Conservation (phyloP, 2,329 filamentous ascomycete species). For the Hymenoscyphus infarciens region DNA sequence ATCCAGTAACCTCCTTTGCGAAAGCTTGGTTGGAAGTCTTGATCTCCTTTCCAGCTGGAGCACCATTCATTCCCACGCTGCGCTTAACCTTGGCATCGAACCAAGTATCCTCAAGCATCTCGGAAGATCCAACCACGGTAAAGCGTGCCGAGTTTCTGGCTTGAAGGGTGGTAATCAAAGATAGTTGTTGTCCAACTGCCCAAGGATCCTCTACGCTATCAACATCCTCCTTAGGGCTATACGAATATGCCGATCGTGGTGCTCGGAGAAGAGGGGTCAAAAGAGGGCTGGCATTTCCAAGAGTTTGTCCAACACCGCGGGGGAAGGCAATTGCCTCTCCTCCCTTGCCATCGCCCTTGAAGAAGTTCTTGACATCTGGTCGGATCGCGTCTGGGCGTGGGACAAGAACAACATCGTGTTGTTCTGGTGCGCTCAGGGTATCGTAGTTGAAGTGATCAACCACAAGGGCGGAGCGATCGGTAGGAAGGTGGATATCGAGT, state of each 20-base stretch:
- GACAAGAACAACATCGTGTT: conserved; percentile 84
- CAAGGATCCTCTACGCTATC: conserved; percentile 76
- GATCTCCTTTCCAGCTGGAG: conserved; percentile 48
- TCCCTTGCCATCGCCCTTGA: conserved; percentile 54
- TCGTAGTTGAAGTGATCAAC: conserved; percentile 98
- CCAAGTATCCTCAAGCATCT: conserved; percentile 86
- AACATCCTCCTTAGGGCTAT: conserved; percentile 84
- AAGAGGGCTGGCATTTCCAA: conserved; percentile 72
- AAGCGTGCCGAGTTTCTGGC: conserved; percentile 91
- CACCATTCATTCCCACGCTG: conserved; percentile 38
- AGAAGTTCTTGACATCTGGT: conserved; percentile 72
- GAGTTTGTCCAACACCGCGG: conserved; percentile 71
- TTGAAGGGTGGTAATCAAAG: conserved; percentile 81
- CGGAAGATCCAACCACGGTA: conserved; percentile 77
- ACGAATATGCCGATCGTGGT: conserved; percentile 82
- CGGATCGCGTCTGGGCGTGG: conserved; percentile 63
- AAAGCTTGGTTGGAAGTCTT: conserved; percentile 81
- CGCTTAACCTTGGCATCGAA: conserved; percentile 73
- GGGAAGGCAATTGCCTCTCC: conserved; percentile 72
- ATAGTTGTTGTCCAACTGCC: conserved; percentile 77
- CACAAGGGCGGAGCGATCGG: conserved; percentile 78
- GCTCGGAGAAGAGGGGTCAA: conserved; percentile 80
- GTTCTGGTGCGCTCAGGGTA: conserved; percentile 67
- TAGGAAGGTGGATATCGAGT: conserved; percentile 82
- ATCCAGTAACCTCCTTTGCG: conserved; percentile 79